Evolutionary conservation across 2,329 filamentous ascomycete genomes (phyloP).

Genomic region (Ophiocordyceps camponoti-floridani): DNA sequence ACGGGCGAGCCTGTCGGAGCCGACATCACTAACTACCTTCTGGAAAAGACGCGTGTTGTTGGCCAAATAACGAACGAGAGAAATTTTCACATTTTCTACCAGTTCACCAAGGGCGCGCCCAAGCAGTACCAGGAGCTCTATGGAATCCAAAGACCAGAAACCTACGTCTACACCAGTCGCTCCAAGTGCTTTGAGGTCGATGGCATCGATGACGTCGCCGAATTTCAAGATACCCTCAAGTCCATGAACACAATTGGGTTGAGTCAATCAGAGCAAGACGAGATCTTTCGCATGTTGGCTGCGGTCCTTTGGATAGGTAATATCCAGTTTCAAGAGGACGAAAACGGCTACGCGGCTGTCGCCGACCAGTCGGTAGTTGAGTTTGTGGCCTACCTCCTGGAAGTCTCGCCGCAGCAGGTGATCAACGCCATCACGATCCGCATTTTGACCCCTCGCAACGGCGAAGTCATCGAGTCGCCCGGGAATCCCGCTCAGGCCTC

Average conservation of each 20-base stretch:
- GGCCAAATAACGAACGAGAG: constrained; percentile 90
- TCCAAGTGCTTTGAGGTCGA: constrained; percentile 92
- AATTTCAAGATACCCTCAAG: constrained; percentile 78
- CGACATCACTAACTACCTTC: constrained; percentile 93
- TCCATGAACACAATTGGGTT: constrained; percentile 93
- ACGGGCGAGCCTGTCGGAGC: constrained; percentile 87
- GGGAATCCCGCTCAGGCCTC: constrained; percentile 75
- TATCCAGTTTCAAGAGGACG: constrained; percentile 76
- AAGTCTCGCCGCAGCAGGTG: constrained; percentile 65
- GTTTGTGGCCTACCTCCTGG: constrained; percentile 83
- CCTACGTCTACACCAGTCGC: constrained; percentile 82
- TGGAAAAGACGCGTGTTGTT: constrained; percentile 90
- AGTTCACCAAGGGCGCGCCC: constrained; percentile 92
- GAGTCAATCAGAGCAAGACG: constrained; percentile 74
- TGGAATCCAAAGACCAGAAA: constrained; percentile 79
- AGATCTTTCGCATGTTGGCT: constrained; percentile 89
- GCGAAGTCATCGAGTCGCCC: constrained; percentile 54
- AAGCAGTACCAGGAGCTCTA: constrained; percentile 72
- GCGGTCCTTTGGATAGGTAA: constrained; percentile 91
- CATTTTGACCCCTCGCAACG: constrained; percentile 53
- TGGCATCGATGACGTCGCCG: constrained; percentile 79
- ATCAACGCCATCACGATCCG: constrained; percentile 80
- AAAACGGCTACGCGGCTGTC: constrained; percentile 74
- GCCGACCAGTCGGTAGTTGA: constrained; percentile 81
- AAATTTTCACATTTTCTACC: constrained; percentile 99